Conservation (phyloP, 352 stramenopile genomes). For the Pythium oligandrum region DNA sequence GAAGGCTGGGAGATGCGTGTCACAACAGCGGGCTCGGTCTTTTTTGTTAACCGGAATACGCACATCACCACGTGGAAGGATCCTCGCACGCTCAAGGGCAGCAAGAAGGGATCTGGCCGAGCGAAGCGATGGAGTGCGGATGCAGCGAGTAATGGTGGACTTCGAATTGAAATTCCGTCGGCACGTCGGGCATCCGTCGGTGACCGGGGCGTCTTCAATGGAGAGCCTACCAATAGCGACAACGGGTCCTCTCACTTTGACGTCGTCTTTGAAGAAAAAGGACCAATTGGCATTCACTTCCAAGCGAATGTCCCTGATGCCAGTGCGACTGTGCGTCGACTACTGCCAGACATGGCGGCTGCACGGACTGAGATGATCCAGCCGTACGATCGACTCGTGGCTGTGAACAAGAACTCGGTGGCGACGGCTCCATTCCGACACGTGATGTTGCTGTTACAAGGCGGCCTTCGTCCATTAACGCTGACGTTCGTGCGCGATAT, state of each 20-base stretch:
- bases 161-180: slow-evolving; percentile 6
- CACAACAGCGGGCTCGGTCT: slow-evolving; percentile 57
- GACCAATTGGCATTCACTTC: slow-evolving; percentile 79
- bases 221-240: neutral
- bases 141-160: neutral
- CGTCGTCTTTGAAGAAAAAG: slow-evolving; percentile 69
- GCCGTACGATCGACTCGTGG: slow-evolving; percentile 64
- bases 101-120: neutral
- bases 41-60: slow-evolving; percentile 75
- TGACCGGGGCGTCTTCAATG: slow-evolving; percentile 4
- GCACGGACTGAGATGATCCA: slow-evolving; percentile 38
- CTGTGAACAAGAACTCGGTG: slow-evolving; percentile 72
- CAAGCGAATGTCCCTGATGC: slow-evolving; percentile 66
- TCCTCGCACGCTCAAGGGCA: slow-evolving; percentile 25
- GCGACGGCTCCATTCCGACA: slow-evolving; percentile 68
- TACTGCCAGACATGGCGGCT: slow-evolving; percentile 59
- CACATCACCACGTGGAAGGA: slow-evolving; percentile 76
- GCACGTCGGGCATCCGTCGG: slow-evolving; percentile 1
- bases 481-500: slow-evolving; percentile 64
- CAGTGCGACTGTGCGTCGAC: slow-evolving; percentile 51
- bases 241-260: slow-evolving; percentile 32
- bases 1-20: slow-evolving; percentile 82
- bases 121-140: neutral
- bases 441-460: slow-evolving; percentile 77
- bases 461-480: slow-evolving; percentile 66